These are phyloP conservation scores for Tripterygium wilfordii DNA, from an alignment of 177 flowering plant species.

Conservation along the genomic window DNA sequence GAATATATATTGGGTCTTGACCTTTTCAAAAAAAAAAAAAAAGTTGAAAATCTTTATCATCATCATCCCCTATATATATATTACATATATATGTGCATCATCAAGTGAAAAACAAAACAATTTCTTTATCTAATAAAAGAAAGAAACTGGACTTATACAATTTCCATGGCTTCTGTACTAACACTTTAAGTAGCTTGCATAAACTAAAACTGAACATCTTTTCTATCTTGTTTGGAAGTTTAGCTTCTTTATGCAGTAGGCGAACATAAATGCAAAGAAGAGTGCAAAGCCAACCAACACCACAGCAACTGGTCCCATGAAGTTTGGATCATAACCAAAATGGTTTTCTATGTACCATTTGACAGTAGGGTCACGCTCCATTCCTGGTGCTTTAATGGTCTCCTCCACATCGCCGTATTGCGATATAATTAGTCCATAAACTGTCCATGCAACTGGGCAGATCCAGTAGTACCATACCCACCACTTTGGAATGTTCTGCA, in stretches of 20 bases:
- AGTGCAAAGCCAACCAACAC: slow-evolving; percentile 35
- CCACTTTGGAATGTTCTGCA: slow-evolving; percentile 59
- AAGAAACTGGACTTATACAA: too few species aligned
- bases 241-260: slow-evolving; percentile 31
- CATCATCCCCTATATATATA: too few species aligned
- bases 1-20: too few species aligned
- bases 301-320: slow-evolving; percentile 43
- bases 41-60: too few species aligned
- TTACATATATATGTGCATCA: too few species aligned
- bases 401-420: slow-evolving; percentile 43
- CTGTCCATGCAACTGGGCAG: slow-evolving; percentile 59
- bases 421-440: slow-evolving; percentile 42
- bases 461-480: slow-evolving; percentile 63
- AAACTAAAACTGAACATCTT: too few species aligned
- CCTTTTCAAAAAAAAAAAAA: too few species aligned
- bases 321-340: slow-evolving; percentile 30
- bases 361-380: slow-evolving; percentile 9
- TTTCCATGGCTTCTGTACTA: too few species aligned
- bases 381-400: slow-evolving; percentile 31
- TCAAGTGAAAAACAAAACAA: too few species aligned
- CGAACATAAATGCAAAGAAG: slow-evolving; percentile 45
- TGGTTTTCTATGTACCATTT: slow-evolving; percentile 23
- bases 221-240: slow-evolving; percentile 45
- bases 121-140: too few species aligned
- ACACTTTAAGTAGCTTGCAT: too few species aligned